Conservation (phyloP, 495 filamentous ascomycete genomes). For the Cetradonia linearis region DNA sequence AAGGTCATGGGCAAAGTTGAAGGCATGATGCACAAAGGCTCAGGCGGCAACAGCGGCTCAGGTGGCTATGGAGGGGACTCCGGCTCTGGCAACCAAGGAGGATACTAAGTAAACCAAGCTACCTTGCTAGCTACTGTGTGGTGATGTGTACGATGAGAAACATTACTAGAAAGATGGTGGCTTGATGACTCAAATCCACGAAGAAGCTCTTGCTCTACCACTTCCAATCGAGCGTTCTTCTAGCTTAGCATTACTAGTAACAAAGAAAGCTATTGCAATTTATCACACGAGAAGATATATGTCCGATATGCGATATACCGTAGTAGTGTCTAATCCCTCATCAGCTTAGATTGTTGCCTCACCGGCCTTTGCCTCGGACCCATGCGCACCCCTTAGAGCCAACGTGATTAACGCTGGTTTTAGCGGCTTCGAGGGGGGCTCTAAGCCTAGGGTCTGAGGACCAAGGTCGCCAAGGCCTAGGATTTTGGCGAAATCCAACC, state of each 20-base stretch:
- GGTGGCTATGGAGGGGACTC: slow-evolving; percentile 17
- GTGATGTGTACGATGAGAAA: slow-evolving; percentile 4
- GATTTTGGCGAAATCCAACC: no score
- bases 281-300: neutral
- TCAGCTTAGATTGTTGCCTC: neutral
- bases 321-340: neutral
- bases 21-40: neutral
- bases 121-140: neutral
- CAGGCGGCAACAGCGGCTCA: slow-evolving; percentile 5
- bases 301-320: neutral
- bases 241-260: slow-evolving; percentile 12
- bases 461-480: no score
- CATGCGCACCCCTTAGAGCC: no score
- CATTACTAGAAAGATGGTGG: neutral
- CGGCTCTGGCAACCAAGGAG: slow-evolving; percentile 9
- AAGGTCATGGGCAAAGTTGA: slow-evolving; percentile 14
- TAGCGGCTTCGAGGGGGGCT: no score
- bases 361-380: no score
- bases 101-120: slow-evolving; percentile 1
- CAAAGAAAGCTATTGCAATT: slow-evolving; percentile 3
- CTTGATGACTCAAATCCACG: neutral
- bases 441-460: no score
- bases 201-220: neutral
- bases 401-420: no score
- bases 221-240: neutral